A percentile compares a stretch with the other conserved stretches of the same genome.
phyloP scores from a whole-genome alignment of 108 stramenopile species.

The Tribonema minus region DNA sequence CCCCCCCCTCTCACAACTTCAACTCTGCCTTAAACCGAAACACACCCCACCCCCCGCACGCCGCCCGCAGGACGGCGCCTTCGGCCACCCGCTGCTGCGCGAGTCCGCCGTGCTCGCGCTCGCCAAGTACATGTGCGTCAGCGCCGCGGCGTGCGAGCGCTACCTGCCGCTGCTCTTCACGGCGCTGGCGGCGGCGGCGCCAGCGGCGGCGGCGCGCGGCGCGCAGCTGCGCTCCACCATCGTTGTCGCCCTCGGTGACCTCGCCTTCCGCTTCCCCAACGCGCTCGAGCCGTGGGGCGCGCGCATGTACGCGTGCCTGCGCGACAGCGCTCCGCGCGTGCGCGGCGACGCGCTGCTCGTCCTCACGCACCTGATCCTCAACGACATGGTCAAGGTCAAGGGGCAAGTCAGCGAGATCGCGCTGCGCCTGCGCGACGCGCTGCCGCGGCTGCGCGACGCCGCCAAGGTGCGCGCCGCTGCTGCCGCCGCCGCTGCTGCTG shows the following conservation, averaged over 20 bases:
- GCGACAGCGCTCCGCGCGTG: slow-evolving; percentile 79
- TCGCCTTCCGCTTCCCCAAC: slow-evolving; percentile 96
- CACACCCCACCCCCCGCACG: too few relatives aligned
- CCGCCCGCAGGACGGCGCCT: slow-evolving; percentile 11
- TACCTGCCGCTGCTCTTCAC: slow-evolving; percentile 87
- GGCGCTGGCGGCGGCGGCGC: slow-evolving; percentile 72
- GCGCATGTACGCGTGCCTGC: slow-evolving; percentile 80
- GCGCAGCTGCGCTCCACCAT: slow-evolving; percentile 80
- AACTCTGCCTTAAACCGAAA: too few relatives aligned
- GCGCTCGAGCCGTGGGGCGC: slow-evolving; percentile 94
- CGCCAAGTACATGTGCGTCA: slow-evolving; percentile 89
- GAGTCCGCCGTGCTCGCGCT: slow-evolving; percentile 79
- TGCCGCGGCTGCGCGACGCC: slow-evolving; percentile 76
- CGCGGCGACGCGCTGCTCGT: slow-evolving; percentile 90
- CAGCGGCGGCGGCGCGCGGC: slow-evolving; percentile 43
- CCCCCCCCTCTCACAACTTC: too few relatives aligned
- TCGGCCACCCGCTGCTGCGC: slow-evolving; percentile 58
- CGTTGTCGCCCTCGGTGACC: slow-evolving; percentile 90
- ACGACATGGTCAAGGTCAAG: slow-evolving; percentile 97
- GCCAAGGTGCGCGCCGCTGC: slow-evolving; percentile 80
- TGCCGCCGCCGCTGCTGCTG: too few relatives aligned
- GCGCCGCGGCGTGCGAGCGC: slow-evolving; percentile 77
- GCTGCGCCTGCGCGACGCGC: slow-evolving; percentile 75
- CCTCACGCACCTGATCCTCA: slow-evolving; percentile 90
- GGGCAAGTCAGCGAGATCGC: slow-evolving; percentile 93